Evolutionary conservation across 805 yeast species (phyloP), one percentile per base, ranked within the genome.

Genomic region (Groenewaldozyma tartarivorans): DNA sequence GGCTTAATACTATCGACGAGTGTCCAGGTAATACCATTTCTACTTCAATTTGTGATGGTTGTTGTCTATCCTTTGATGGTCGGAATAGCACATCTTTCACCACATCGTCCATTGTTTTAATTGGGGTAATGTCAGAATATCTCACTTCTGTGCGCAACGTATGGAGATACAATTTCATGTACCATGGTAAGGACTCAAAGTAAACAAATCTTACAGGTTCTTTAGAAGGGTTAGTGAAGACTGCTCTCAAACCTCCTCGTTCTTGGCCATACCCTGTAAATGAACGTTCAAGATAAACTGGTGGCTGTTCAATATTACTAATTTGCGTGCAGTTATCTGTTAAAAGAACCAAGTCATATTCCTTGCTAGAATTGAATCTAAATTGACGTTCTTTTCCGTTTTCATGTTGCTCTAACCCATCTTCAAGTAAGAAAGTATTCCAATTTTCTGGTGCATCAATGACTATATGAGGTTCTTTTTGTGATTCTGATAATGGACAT

Each of bases 111-210:
- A 33, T 49, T 6, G 24, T 36, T 56, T 18, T 15, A 18, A 22
- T 18, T 7, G 5, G 52, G 47, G 3, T 22, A 3, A n/a, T 18
- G 30, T 26, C 27, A 19, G 16, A 19, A 51, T 56, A 3, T 52
- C 51, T 3, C 44, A 53, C 27, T 42, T 57, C 39, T 2, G 75
- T 51, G 2, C 64, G 56, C 42, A 87, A 60, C 0, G 94, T 77
- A 50, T 85, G 87, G 33, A 92, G 61, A 54, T 82, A 92, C 2
- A 85, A 61, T 49, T 90, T 74, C 77, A 87, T 79, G 57, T 75
- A 92, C 97, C 97, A 92, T 0, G 98, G 98, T 21, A 87, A 65
- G 0, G 86, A 70, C 58, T 92, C 96, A 50, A 77, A 79, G 51
- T 83, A 82, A 1, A 76, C 61, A 35, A 88, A 66, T 1, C 60